Evolutionary conservation across 1,284 basidiomycete genomes (phyloP), one percentile per base, ranked within the genome.

Genomic region (Malassezia equina): DNA sequence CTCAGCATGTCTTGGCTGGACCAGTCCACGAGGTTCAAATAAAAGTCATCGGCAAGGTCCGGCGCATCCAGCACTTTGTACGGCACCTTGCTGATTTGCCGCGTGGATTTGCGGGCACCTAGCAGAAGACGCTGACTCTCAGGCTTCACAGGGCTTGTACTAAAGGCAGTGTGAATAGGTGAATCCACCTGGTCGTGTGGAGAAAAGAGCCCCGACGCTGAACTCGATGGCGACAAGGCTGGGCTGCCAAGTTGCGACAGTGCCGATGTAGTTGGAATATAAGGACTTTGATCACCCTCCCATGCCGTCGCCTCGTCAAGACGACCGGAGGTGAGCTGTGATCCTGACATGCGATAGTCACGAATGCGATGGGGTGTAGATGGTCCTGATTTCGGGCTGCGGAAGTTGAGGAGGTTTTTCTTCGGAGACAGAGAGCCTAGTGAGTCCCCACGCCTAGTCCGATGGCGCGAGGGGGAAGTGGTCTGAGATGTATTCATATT

Each of bases 1-100:
- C 87, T 90, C 0, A 98, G 82, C 0, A 95, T 83, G 71, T 98
- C 95, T 7, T 88, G 90, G 49, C 84, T 86, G 1, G 86, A 90
- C 93, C 94, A 98, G 62, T 96, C 93, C 15, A 98, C 90, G 15
- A 98, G 81, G 69, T 98, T 98, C 60, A 98, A 84, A 70, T 98
- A 98, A 76, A 95, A 98, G 74, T 98, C 94, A 75, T 98, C 93
- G 19, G 65, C 69, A 17, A 98, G 82, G 60, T 96, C 91, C 0
- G 93, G 94, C 1, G 94, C 94, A 72, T 98, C 93, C 21, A 98
- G 81, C 0, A 98, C 93, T 62, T 95, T 86, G 79, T 93, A 98
- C 0, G 94, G 94, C 0, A 93, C 94, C 74, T 93, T 91, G 77
- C 86, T 88, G 1, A 96, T 84, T 58, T 81, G 84, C 29, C 93